Conservation (phyloP, 257 asterid species). For the Solanum chiquidenum region DNA sequence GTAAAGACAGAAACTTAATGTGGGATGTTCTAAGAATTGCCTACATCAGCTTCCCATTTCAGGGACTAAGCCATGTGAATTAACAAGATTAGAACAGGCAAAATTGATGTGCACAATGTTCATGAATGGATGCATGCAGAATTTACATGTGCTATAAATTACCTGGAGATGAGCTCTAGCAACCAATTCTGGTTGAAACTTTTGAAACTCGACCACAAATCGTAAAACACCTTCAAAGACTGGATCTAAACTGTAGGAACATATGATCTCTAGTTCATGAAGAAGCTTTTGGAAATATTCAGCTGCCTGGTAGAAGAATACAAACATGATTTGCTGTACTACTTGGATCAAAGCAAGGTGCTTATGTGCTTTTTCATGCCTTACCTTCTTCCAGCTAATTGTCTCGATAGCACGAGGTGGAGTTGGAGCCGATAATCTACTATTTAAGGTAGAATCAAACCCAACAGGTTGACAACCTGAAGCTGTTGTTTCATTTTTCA, state of each 20-base stretch:
- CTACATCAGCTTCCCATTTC: not conserved
- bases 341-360: not conserved
- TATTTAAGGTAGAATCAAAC: slow-evolving; percentile 87
- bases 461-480: slow-evolving; percentile 88
- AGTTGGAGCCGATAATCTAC: slow-evolving; percentile 93
- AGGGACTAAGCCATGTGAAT: not conserved
- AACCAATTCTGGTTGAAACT: slow-evolving; percentile 77
- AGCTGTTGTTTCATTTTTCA: slow-evolving; percentile 70
- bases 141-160: not conserved
- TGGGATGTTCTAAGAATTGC: not conserved
- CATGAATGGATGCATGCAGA: not conserved
- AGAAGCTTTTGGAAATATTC: slow-evolving; percentile 94
- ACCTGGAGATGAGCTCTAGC: slow-evolving; percentile 95
- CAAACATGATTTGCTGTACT: not conserved
- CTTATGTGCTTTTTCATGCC: not conserved
- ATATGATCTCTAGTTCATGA: slow-evolving; percentile 67
- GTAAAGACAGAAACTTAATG: not conserved
- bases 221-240: slow-evolving; percentile 59
- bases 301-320: slow-evolving; percentile 57
- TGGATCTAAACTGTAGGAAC: slow-evolving; percentile 70
- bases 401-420: slow-evolving; percentile 88
- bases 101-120: not conserved
- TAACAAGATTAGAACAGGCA: not conserved
- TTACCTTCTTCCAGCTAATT: slow-evolving; percentile 84
- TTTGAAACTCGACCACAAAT: slow-evolving; percentile 77